Evolutionary conservation across 2,329 filamentous ascomycete species (phyloP).

Genomic region (Elsinoe ampelina): DNA sequence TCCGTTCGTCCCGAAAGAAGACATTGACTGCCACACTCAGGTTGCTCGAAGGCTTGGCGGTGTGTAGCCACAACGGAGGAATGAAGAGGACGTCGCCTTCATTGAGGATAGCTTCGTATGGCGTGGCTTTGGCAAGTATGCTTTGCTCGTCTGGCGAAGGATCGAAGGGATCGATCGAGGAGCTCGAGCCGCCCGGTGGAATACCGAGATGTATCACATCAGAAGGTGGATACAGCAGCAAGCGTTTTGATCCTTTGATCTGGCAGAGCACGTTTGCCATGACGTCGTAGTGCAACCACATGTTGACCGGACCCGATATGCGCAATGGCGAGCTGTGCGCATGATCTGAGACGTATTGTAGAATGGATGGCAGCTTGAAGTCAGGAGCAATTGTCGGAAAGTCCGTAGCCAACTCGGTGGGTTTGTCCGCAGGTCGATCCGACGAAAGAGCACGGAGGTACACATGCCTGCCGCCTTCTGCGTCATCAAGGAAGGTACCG

Average conservation of each 20-base stretch:
- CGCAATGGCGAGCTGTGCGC: constrained; percentile 70
- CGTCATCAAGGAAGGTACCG: constrained; percentile 54
- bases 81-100: constrained; percentile 73
- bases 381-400: constrained; percentile 61
- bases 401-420: constrained; percentile 61
- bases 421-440: constrained; percentile 56
- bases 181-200: constrained; percentile 69
- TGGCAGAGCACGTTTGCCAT: constrained; percentile 85
- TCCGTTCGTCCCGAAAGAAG: constrained; percentile 61
- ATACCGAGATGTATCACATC: constrained; percentile 64
- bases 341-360: constrained; percentile 51
- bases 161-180: constrained; percentile 61
- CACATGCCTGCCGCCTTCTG: constrained; percentile 50
- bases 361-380: constrained; percentile 56
- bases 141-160: constrained; percentile 15
- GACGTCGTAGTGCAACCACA: constrained; percentile 90
- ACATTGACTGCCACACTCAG: constrained; percentile 77
- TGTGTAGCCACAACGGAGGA: constrained; percentile 77
- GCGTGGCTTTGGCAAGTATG: constrained; percentile 42
- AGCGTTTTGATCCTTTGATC: constrained; percentile 60
- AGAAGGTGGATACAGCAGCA: constrained; percentile 68
- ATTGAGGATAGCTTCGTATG: constrained; percentile 55
- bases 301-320: constrained; percentile 68
- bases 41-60: constrained; percentile 43
- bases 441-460: constrained; percentile 73